Base-by-base conservation (phyloP, 345 rosid species). In the Pistacia vera region DNA sequence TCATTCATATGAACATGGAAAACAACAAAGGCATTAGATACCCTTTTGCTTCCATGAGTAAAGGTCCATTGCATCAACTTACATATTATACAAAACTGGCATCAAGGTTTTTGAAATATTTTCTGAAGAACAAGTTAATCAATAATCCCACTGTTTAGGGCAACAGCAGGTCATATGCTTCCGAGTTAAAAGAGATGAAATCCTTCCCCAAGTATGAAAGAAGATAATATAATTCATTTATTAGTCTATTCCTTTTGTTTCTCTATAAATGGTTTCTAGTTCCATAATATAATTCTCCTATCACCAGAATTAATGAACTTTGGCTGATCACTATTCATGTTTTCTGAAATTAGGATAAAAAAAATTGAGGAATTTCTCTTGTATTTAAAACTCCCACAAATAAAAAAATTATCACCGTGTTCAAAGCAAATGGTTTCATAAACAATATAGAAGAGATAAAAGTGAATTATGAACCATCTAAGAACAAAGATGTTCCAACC, bases 1-100 rank as follows among this genome's bases (percentile, higher is more conserved):
- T 68, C 83, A 60, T 85, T 76, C 69, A 75, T 81, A 81, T 63
- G 59, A 81, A 55, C 35, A 77, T 30, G 52, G 58, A 69, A 70
- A 48, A 66, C 46, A 52, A 63, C 4, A 57, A 55, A 72, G 59
- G 30, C 36, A 74, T 63, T 9, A 77, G 77, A 66, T 30, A 33
- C 72, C 77, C 70, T 33, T 72, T 73, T 48, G 16, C 33, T 30
- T 30, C 33, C 33, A 2, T 2, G 10, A 65, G 60, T 5, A 30
- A 66, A 36, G 49, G 38, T 25, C 66, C 8, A 62, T 2, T 12
- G 17, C 17, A 30, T 61, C 66, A 62, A 8, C 11, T 63, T 35
- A 8, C 25, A 58, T 17, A 18, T 25, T 8, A 25, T 18, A 22
- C 3, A 59, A 59, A 59, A 36, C 5, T 60, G 3, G 36, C 63